Evolutionary conservation across 2,329 filamentous ascomycete genomes (phyloP).

Genomic region (Tricladium varicosporioides): DNA sequence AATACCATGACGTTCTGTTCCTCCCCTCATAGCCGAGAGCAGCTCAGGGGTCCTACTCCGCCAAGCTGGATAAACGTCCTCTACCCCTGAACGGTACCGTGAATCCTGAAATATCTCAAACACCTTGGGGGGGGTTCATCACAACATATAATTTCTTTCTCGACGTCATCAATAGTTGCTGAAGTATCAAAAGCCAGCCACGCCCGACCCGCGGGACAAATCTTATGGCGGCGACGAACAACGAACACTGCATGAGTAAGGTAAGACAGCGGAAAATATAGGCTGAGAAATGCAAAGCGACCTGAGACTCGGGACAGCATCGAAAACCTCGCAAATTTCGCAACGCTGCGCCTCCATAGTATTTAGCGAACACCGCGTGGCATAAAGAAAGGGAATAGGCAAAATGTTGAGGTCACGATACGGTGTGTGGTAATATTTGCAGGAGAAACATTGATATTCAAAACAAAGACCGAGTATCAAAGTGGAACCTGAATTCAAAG

Average conservation of each 20-base stretch:
- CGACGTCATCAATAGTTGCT: neutral
- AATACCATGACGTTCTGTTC: neutral
- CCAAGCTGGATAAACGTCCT: neutral
- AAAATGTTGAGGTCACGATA: neutral
- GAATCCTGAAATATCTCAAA: neutral
- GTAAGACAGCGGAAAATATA: constrained; percentile 7
- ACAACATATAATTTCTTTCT: neutral
- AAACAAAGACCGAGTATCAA: neutral
- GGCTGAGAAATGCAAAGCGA: constrained; percentile 9
- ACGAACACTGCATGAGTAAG: constrained; percentile 12
- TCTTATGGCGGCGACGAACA: constrained; percentile 8
- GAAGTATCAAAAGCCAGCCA: neutral
- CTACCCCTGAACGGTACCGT: neutral
- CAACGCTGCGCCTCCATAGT: neutral
- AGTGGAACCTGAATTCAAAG: too few species aligned
- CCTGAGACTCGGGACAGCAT: constrained; percentile 14
- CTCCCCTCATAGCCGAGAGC: neutral
- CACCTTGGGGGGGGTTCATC: neutral
- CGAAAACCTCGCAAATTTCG: constrained; percentile 12
- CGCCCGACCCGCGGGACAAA: neutral
- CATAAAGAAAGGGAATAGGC: neutral
- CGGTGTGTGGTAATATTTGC: neutral
- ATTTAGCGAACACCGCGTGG: neutral
- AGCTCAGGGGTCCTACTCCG: neutral
- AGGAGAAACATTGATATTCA: neutral